Conservation (phyloP, 768 basidiomycete species). For the Tremella mesenterica region DNA sequence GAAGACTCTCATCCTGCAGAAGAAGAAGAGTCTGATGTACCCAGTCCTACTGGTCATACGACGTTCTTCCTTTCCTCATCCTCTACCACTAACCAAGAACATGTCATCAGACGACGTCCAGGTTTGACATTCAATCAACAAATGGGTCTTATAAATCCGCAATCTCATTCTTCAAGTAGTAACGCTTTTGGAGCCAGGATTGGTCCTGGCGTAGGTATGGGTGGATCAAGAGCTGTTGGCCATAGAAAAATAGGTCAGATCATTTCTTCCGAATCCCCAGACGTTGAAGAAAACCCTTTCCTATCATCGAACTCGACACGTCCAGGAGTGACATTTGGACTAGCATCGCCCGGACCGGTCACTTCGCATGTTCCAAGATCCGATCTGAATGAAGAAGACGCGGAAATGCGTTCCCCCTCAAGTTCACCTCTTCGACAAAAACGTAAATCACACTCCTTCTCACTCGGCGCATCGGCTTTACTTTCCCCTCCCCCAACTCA, state of each 20-base stretch:
- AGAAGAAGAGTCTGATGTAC: conserved; percentile 1
- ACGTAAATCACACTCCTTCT: no score
- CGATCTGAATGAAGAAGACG: background rate
- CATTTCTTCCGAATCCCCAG: background rate
- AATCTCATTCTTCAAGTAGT: background rate
- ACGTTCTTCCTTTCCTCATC: conserved; percentile 28
- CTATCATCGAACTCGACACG: background rate
- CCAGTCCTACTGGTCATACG: conserved; percentile 30
- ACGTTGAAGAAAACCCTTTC: conserved; percentile 24
- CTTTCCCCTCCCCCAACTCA: conserved; percentile 16
- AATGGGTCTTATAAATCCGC: conserved; percentile 24
- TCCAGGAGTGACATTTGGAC: background rate
- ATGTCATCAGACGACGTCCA: conserved; percentile 23
- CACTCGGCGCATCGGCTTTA: no score
- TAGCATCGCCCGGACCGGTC: conserved; percentile 15
- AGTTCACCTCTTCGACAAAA: background rate
- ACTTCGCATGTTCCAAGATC: conserved; percentile 10
- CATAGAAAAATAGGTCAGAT: conserved; percentile 28
- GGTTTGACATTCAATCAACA: conserved; percentile 37
- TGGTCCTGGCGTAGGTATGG: conserved; percentile 32
- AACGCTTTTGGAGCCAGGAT: conserved; percentile 5
- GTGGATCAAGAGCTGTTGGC: conserved; percentile 12
- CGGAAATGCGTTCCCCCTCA: background rate
- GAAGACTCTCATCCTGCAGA: background rate
- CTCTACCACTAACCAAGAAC: background rate